These are phyloP conservation scores for Eimeria praecox DNA, from an alignment of 169 alveolate genomes.

Conservation along the genomic window DNA sequence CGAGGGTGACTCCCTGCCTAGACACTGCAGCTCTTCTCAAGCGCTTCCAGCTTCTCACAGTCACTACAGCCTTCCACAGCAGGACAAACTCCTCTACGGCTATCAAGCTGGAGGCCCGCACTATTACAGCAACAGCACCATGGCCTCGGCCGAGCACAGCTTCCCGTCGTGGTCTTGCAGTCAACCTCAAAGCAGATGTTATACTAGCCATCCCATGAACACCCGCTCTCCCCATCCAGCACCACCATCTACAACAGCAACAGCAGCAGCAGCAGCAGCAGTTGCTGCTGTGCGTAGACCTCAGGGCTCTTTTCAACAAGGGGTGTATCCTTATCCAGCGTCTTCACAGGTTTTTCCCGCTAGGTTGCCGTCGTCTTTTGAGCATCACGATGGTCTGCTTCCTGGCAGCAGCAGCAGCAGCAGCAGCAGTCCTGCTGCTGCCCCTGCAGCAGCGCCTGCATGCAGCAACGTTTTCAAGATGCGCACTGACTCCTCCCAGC, in stretches of 20 bases:
- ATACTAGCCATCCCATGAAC: not conserved
- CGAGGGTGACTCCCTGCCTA: slow-evolving; percentile 20
- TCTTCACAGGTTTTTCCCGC: not conserved
- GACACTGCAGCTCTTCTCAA: not conserved
- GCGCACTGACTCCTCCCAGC: not conserved
- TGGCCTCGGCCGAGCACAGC: not conserved
- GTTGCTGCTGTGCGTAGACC: not conserved
- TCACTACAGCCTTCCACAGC: not conserved
- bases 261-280: not conserved
- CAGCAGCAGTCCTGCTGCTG: not conserved
- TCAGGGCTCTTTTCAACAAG: not conserved
- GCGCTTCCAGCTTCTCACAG: not conserved
- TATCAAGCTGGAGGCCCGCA: not conserved
- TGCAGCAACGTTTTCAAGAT: not conserved
- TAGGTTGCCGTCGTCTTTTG: not conserved
- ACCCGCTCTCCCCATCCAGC: not conserved
- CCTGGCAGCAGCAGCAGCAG: not conserved
- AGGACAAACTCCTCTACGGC: not conserved
- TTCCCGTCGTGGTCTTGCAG: slow-evolving; percentile 13
- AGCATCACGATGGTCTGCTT: not conserved
- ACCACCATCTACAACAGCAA: not conserved
- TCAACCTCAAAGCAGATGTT: slow-evolving; percentile 3
- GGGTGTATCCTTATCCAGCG: not conserved
- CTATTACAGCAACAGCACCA: not conserved
- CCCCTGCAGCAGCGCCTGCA: not conserved